Base-by-base conservation (phyloP, 2,329 filamentous ascomycete genomes). In the Drechmeria coniospora region DNA sequence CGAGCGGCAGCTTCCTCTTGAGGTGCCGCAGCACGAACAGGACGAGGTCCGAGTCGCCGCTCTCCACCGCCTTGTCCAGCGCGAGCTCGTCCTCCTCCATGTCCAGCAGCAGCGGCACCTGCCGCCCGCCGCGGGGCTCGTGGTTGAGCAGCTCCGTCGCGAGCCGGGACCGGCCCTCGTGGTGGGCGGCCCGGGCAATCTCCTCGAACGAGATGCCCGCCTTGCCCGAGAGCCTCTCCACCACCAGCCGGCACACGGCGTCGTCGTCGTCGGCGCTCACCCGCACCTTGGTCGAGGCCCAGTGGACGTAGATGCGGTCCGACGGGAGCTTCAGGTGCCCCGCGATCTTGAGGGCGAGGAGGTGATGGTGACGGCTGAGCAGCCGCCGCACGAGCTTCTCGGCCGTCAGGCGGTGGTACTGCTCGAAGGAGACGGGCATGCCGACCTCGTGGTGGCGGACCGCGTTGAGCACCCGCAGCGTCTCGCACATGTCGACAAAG, bases 401-500 rank as follows among this genome's bases (percentile, higher is more conserved):
- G 0, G 90, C 82, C 0, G 84, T 92, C 29, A 98, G 68, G 5
- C 84, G 79, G 37, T 90, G 71, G 49, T 90, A 95, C 51, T 98
- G 87, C 36, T 94, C 86, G 46, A 90, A 92, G 4, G 86, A 92
- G 4, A 98, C 52, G 0, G 87, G 84, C 14, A 98, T 60, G 3
- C 90, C 90, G 29, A 95, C 69, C 43, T 92, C 80, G 47, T 90
- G 95, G 50, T 80, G 92, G 28, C 90, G 75, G 9, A 87, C 79
- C 6, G 87, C 87, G 43, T 94, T 95, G 26, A 98, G 63, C 0
- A 98, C 86, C 11, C 90, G 77, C 11, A 98, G 58, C 1, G 78
- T 90, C 51, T 98, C 87, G 41, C 84, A 93, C 77, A 94, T 95
- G 36, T 95, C 87, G 29, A 98, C 90, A 53, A 95, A 98, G 38